phyloP scores from a whole-genome alignment of 1,139 yeast species.

The Candida tetrigidarum region DNA sequence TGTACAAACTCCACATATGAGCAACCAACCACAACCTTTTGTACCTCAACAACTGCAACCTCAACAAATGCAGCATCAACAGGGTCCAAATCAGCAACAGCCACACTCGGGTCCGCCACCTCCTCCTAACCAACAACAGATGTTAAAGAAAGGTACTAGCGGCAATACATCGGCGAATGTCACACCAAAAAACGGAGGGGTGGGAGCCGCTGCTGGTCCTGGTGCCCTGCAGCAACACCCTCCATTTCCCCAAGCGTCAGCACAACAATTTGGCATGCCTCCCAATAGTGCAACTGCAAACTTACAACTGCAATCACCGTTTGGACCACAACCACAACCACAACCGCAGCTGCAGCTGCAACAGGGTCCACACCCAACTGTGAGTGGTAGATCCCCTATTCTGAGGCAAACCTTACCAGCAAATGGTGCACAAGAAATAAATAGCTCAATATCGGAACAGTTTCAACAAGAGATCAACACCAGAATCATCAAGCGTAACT shows the following conservation, averaged over 20 bases:
- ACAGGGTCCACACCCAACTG: conserved; percentile 10
- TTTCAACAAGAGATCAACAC: conserved; percentile 39
- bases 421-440: conserved; percentile 4
- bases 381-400: conserved; percentile 9
- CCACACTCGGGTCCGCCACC: conserved; percentile 1
- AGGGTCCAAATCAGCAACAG: conserved; percentile 10
- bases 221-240: conserved; percentile 8
- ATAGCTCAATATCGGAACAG: conserved; percentile 9
- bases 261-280: conserved; percentile 9
- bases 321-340: conserved; percentile 3
- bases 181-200: not conserved
- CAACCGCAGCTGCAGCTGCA: conserved; percentile 8
- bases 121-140: conserved; percentile 1
- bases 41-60: conserved; percentile 9
- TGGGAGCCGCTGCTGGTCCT: not conserved
- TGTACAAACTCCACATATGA: conserved; percentile 20
- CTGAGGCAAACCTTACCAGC: conserved; percentile 8
- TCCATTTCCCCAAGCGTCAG: conserved; percentile 7
- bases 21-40: conserved; percentile 16
- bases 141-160: not conserved
- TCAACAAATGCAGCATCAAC: conserved; percentile 4
- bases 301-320: not conserved
- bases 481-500: conserved; percentile 41
- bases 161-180: not conserved
- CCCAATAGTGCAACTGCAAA: conserved; percentile 1